phyloP scores from a whole-genome alignment of 2,329 filamentous ascomycete species.

The Aspergillus ochraceus region DNA sequence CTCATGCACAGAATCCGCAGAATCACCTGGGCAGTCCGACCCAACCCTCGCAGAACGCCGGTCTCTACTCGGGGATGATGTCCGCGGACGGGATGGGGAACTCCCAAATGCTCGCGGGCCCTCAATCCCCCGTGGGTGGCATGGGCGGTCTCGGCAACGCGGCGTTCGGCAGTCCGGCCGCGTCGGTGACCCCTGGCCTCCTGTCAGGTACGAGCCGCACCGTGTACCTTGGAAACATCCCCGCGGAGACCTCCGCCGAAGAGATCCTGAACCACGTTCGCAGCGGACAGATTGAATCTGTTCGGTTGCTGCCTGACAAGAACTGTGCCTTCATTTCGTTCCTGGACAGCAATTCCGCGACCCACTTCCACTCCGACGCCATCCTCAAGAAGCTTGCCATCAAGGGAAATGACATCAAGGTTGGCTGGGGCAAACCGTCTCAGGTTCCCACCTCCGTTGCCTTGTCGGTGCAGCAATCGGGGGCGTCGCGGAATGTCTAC shows the following conservation, averaged over 20 bases:
- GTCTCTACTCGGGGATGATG: conserved; percentile 79
- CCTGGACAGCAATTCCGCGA: conserved; percentile 93
- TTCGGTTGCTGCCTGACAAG: conserved; percentile 94
- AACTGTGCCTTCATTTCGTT: conserved; percentile 99
- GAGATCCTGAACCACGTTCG: conserved; percentile 95
- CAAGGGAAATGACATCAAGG: conserved; percentile 98
- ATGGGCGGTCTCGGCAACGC: conserved; percentile 65
- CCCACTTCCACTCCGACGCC: conserved; percentile 98
- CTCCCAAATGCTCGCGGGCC: conserved; percentile 74
- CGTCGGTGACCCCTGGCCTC: conserved; percentile 75
- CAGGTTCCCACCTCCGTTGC: conserved; percentile 97
- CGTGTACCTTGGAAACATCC: conserved; percentile 96
- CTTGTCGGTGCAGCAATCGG: conserved; percentile 95
- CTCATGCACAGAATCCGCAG: conserved; percentile 57
- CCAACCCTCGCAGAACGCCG: conserved; percentile 68
- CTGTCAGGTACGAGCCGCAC: conserved; percentile 91
- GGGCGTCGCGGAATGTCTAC: conserved; percentile 95
- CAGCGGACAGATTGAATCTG: conserved; percentile 98
- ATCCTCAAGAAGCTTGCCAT: conserved; percentile 99
- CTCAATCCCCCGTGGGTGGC: conserved; percentile 82
- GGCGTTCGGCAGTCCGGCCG: conserved; percentile 64
- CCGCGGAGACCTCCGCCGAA: conserved; percentile 94
- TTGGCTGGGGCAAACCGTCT: conserved; percentile 98
- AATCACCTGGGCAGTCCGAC: conserved; percentile 71
- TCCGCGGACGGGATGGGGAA: conserved; percentile 82